Evolutionary conservation across 2,329 filamentous ascomycete species (phyloP).

Genomic region (Onygenales sp.): DNA sequence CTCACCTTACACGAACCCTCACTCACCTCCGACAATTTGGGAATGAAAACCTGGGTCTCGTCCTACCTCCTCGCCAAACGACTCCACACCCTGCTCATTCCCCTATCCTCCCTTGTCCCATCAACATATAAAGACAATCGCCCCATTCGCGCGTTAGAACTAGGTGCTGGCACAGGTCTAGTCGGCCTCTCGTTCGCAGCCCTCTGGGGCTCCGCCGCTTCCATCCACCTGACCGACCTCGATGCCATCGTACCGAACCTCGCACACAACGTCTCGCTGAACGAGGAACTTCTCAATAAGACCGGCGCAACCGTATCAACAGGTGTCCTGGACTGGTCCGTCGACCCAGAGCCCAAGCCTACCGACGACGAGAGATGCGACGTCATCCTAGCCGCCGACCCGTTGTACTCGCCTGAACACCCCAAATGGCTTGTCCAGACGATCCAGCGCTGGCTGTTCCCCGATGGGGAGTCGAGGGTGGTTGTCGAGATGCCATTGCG

Average conservation of each 20-base stretch:
- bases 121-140: conserved; percentile 14
- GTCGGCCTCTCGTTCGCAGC: conserved; percentile 76
- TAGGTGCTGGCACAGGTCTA: conserved; percentile 87
- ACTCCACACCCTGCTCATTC: conserved; percentile 40
- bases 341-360: conserved; percentile 17
- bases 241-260: conserved; percentile 77
- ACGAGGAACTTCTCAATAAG: conserved; percentile 46
- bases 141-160: conserved; percentile 51
- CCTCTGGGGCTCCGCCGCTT: conserved; percentile 46
- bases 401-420: conserved; percentile 78
- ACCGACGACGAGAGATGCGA: conserved; percentile 34
- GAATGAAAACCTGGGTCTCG: conserved; percentile 92
- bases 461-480: conserved; percentile 49
- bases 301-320: conserved; percentile 50
- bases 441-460: conserved; percentile 57
- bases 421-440: conserved; percentile 63
- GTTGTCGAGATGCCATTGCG: conserved; percentile 75
- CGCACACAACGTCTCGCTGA: conserved; percentile 59
- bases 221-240: conserved; percentile 71
- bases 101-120: conserved; percentile 23
- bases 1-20: conserved; percentile 76
- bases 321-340: conserved; percentile 64
- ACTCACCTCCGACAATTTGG: conserved; percentile 76
- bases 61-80: conserved; percentile 75
- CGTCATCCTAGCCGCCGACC: conserved; percentile 75